Evolutionary conservation across 2,329 filamentous ascomycete genomes (phyloP), one percentile per base, ranked within the genome.

Genomic region (Pestalotiopsis sp.): DNA sequence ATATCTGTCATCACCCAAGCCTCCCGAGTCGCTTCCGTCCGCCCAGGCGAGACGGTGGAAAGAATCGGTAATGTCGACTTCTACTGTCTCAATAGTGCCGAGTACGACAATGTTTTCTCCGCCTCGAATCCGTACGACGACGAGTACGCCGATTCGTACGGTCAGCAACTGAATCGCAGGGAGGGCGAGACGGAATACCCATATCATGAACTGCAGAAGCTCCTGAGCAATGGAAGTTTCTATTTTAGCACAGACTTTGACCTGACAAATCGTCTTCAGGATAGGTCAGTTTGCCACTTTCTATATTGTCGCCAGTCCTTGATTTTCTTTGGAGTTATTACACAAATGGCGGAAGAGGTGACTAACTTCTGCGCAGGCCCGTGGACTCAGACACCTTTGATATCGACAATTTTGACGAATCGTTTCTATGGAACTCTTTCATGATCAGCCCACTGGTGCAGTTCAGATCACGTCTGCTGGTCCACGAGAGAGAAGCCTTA

Each of bases 201-300:
- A 6, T 98, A 95, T 80, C 84, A 94, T 75, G 93, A 96, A 60
- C 81, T 99, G 69, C 95, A 95, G 80, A 98, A 97, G 84, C 87
- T 99, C 49, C 84, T 99, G 68, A 92, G 93, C 77, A 95, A 97
- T 79, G 95, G 95, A 31, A 97, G 92, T 38, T 99, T 99, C 78
- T 99, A 98, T 80, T 99, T 98, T 82, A 98, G 94, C 78, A 93
- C 94, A n/a, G 94, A 98, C 80, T 99, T 99, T 79, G 95, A 99
- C 78, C 85, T 99, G 63, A 99, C 96, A 3, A 95, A 97, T 80
- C 89, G 96, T 73, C 83, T 98, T 71, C 96, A 99, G 80, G 92
- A 98, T 77, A 90, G 95, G 88, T 94, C 65, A 67, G 77, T 69
- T 23, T 3, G 36, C 38, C 31, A 45, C 41, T 45, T 66, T 38